Evolutionary conservation across 805 yeast species (phyloP), one percentile per base, ranked within the genome.

Genomic region (Wickerhamiella dianesei): DNA sequence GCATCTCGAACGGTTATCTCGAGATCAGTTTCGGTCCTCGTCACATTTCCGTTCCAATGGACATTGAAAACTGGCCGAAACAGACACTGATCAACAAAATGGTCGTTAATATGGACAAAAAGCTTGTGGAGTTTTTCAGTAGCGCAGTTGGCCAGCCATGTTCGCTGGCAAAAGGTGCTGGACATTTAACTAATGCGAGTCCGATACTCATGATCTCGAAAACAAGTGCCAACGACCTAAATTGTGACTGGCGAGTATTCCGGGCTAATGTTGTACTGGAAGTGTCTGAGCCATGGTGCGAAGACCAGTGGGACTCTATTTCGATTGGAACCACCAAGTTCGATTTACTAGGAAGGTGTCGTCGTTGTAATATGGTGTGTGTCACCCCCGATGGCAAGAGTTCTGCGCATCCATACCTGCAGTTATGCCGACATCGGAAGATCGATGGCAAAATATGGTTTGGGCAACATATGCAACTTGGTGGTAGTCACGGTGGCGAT

Each of bases 301-400:
- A 70, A 44, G 74, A 71, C 44, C 21, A 43, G 1, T 70, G 73
- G 74, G 20, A 44, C 3, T 22, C 36, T 3, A 40, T 66, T 0
- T 25, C 9, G 12, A 48, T 63, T 3, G 47, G 51, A 1, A 29
- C 39, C 4, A 48, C 48, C 1, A 43, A 25, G 16, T 49, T 50
- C 12, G 49, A 44, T 41, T 46, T 46, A 53, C 55, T 48, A 19
- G 67, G 54, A 43, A 59, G 49, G 41, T 71, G 75, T 48, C 61
- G 66, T 19, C 53, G 75, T 37, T 71, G 75, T 50, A 67, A 66
- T 44, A 69, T 71, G 74, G 63, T 71, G n/a, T 64, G 71, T 2
- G 64, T 69, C 12, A 64, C 68, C 19, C 53, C 54, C 13, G 56
- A 55, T 4, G 74, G 74, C 1, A 49, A 50, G 17, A 46, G 59